Base-by-base conservation (phyloP, 1,284 basidiomycete species). In the Acaromyces ingoldii region DNA sequence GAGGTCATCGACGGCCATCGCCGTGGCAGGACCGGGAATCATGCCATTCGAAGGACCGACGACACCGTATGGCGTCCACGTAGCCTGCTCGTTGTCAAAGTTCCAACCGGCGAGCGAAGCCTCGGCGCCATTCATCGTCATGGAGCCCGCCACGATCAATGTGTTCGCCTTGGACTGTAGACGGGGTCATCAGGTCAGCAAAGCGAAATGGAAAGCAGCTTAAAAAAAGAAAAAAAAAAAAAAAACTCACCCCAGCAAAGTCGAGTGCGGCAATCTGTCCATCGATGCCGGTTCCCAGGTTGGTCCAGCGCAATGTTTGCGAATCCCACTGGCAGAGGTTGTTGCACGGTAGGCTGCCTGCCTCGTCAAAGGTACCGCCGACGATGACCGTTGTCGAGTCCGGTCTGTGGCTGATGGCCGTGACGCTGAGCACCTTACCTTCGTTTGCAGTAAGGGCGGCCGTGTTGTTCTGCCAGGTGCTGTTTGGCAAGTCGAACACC, bases 21-120 rank as follows among this genome's bases (percentile, higher is more conserved):
- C 90, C 6, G 89, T 87, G 0, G 91, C 88, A 1, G 91, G 89
- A 1, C 93, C 93, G 39, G 91, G 89, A 13, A 95, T 80, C 44
- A 83, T 80, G 11, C 77, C 77, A 10, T 64, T 44, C 37, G 81
- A 77, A 37, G 78, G 75, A 9, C 89, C 91, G 21, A 97, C 77
- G 5, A 83, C 74, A n/a, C 79, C 78, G 89, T 92, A 95, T 24
- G 41, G 43, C 25, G 53, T 42, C 63, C 63, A 69, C 0, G 83
- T 84, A 29, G 11, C 42, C n/a, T 45, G 24, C 51, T 65, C 70
- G 62, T 87, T 87, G 47, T 80, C 67, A 67, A 90, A 85, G 60
- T 80, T 80, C 76, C 83, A 93, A 53, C 81, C 79, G 1, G 83
- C 86, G 40, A 91, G 84, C 65, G 86, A 86, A 22, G 86, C 82